Percentiles rank a stretch among this genome's conserved stretches.
Evolutionary conservation across 176 grass and related monocot genomes (phyloP).

Genomic region (Cocos nucifera): DNA sequence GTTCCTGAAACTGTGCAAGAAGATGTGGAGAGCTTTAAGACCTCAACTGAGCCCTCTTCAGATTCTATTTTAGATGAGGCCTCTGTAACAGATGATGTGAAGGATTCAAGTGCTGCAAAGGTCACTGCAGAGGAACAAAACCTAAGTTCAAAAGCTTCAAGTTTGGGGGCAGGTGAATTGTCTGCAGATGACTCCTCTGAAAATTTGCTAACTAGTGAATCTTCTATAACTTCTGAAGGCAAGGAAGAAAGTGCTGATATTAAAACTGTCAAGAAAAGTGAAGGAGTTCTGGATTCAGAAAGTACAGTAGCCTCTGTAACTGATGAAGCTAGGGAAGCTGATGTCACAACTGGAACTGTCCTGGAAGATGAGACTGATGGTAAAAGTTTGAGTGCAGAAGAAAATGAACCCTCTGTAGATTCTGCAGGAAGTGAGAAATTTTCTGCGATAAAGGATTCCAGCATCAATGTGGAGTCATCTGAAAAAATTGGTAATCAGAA

Average conservation of each 20-base stretch:
- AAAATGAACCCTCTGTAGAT: not conserved
- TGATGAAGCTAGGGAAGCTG: conserved; percentile 15
- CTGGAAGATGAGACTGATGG: conserved; percentile 10
- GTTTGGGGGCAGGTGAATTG: conserved; percentile 2
- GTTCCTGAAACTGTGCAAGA: conserved; percentile 23
- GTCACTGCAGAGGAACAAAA: conserved; percentile 2
- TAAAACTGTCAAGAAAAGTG: conserved; percentile 5
- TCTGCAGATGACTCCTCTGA: conserved; percentile 7
- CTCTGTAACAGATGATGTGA: conserved; percentile 7
- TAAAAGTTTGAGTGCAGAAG: not conserved
- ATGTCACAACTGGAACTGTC: conserved; percentile 10
- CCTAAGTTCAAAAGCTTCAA: conserved; percentile 1
- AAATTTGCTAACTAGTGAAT: not conserved
- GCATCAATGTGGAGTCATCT: not conserved
- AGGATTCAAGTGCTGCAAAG: not conserved
- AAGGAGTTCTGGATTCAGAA: conserved; percentile 20
- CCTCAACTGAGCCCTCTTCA: conserved; percentile 8
- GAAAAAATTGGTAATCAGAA: not conserved
- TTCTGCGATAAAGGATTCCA: not conserved
- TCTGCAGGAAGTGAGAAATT: not conserved
- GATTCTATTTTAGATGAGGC: conserved; percentile 9
- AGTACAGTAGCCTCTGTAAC: conserved; percentile 15
- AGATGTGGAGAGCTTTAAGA: conserved; percentile 12
- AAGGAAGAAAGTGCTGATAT: conserved; percentile 15
- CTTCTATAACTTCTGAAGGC: not conserved